These are phyloP conservation scores for Aspergillus sp. DNA, from an alignment of 2,329 filamentous ascomycete species.

Conservation along the genomic window DNA sequence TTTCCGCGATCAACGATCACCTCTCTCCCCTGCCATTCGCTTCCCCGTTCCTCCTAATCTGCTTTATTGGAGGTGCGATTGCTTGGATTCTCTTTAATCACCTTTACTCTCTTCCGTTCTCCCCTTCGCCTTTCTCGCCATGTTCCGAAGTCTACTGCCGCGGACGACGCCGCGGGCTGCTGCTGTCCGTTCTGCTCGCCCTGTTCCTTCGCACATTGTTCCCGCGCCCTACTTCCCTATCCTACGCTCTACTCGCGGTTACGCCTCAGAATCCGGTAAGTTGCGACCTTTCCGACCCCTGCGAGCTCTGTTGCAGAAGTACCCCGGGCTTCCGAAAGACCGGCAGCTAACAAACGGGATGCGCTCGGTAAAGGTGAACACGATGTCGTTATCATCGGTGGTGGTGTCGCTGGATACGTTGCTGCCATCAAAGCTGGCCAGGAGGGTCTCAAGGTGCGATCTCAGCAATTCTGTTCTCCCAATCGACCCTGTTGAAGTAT, in stretches of 20 bases:
- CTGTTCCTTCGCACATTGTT: slow-evolving; percentile 38
- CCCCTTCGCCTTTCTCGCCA: slow-evolving; percentile 33
- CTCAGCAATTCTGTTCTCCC: neutral
- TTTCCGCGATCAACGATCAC: slow-evolving; percentile 19
- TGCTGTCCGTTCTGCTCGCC: slow-evolving; percentile 38
- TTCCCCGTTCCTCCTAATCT: slow-evolving; percentile 23
- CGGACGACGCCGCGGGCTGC: slow-evolving; percentile 49
- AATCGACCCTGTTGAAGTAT: slow-evolving; percentile 4
- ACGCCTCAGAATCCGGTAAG: slow-evolving; percentile 53
- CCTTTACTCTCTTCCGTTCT: slow-evolving; percentile 25
- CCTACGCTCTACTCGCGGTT: slow-evolving; percentile 55
- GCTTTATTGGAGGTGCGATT: slow-evolving; percentile 29
- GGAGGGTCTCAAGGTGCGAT: slow-evolving; percentile 83
- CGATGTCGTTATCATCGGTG: slow-evolving; percentile 95
- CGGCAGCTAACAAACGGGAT: slow-evolving; percentile 17
- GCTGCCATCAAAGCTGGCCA: slow-evolving; percentile 99
- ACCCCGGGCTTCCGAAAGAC: slow-evolving; percentile 20
- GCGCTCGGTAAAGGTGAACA: slow-evolving; percentile 69
- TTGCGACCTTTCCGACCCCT: slow-evolving; percentile 2
- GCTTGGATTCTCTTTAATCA: slow-evolving; percentile 25
- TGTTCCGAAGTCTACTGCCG: slow-evolving; percentile 55
- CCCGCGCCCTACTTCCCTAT: slow-evolving; percentile 45
- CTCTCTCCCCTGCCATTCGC: slow-evolving; percentile 20
- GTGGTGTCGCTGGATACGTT: slow-evolving; percentile 97
- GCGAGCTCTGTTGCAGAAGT: slow-evolving; percentile 1